phyloP scores from a whole-genome alignment of 1,139 yeast species.

The Pichia sp. region DNA sequence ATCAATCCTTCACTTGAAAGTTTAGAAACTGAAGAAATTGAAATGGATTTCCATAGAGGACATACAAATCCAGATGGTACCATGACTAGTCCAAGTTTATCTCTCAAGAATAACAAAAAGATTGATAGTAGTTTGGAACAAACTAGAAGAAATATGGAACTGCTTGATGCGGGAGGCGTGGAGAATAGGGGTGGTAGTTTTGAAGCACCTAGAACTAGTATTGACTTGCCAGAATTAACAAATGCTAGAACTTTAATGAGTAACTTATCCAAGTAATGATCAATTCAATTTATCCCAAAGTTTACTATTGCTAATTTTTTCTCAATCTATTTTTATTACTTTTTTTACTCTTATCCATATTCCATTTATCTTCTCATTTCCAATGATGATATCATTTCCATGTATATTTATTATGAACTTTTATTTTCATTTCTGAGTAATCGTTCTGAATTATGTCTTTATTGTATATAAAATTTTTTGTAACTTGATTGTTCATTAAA shows the following conservation, averaged over 20 bases:
- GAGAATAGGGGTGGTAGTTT: slow-evolving; percentile 21
- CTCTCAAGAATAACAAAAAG: slow-evolving; percentile 21
- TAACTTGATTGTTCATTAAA: neutral
- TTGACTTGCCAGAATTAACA: slow-evolving; percentile 30
- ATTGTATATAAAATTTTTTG: neutral
- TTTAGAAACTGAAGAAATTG: slow-evolving; percentile 44
- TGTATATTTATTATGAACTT: too few relatives aligned
- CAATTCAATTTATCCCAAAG: too few relatives aligned
- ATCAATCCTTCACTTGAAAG: slow-evolving; percentile 25
- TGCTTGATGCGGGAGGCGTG: slow-evolving; percentile 14
- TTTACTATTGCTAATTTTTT: neutral
- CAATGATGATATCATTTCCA: too few relatives aligned
- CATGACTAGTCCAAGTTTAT: slow-evolving; percentile 25
- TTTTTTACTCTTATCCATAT: neutral
- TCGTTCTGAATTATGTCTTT: neutral
- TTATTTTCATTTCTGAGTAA: too few relatives aligned
- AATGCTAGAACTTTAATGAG: slow-evolving; percentile 30
- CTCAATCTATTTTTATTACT: neutral
- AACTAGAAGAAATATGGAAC: slow-evolving; percentile 19
- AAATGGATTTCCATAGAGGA: slow-evolving; percentile 37
- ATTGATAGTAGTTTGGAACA: slow-evolving; percentile 22
- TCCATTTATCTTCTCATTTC: too few relatives aligned
- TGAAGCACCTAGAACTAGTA: slow-evolving; percentile 27
- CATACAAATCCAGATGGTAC: slow-evolving; percentile 19
- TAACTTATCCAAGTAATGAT: slow-evolving; percentile 18